phyloP scores from a whole-genome alignment of 2,329 filamentous ascomycete species.

The Neofusicoccum laricinum region DNA sequence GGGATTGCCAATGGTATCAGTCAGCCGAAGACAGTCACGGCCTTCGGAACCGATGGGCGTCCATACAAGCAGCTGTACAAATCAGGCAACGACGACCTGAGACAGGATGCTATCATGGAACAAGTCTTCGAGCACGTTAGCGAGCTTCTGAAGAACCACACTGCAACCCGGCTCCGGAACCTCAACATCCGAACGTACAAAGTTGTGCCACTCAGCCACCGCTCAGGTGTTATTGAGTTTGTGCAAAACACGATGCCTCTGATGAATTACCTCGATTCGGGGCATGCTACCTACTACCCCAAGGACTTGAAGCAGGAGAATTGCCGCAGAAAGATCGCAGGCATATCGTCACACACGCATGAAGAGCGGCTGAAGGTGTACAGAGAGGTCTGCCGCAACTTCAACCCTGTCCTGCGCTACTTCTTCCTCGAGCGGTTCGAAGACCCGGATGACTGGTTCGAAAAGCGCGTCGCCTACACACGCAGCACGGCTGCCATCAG shows the following conservation, averaged over 20 bases:
- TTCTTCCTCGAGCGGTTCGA: constrained; percentile 96
- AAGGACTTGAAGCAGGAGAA: constrained; percentile 72
- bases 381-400: constrained; percentile 73
- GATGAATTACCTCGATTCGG: constrained; percentile 87
- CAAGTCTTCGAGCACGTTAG: constrained; percentile 98
- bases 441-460: constrained; percentile 95
- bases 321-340: constrained; percentile 76
- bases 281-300: constrained; percentile 82
- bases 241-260: constrained; percentile 90
- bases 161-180: constrained; percentile 80
- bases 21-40: constrained; percentile 88
- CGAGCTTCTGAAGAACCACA: constrained; percentile 80
- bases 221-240: constrained; percentile 93
- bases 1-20: constrained; percentile 87
- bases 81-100: constrained; percentile 90
- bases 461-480: constrained; percentile 83
- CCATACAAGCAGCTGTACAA: constrained; percentile 91
- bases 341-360: constrained; percentile 66
- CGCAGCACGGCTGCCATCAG: constrained; percentile 92
- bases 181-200: constrained; percentile 95
- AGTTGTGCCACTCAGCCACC: constrained; percentile 81
- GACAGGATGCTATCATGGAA: constrained; percentile 98
- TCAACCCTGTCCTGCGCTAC: constrained; percentile 90
- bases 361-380: constrained; percentile 73
- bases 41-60: constrained; percentile 71